Evolutionary conservation across 2,329 filamentous ascomycete species (phyloP).

Genomic region (Aspergillus sp.): DNA sequence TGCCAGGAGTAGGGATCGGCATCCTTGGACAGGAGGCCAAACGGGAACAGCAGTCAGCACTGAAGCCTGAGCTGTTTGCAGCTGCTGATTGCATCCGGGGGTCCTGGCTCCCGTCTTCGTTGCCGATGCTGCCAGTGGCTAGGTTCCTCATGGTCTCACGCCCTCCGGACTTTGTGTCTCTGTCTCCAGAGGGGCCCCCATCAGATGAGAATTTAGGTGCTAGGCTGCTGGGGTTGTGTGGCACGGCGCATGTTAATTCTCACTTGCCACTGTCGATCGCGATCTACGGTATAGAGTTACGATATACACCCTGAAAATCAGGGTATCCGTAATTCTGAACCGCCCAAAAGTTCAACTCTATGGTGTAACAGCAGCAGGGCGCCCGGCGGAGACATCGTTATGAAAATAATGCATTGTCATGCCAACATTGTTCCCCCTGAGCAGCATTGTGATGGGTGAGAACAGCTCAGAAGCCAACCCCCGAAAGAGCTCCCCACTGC

Average conservation of each 20-base stretch:
- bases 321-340: neutral
- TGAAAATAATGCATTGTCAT: too few species aligned
- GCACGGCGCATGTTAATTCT: neutral
- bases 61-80: conserved; percentile 17
- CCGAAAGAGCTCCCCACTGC: too few species aligned
- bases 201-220: neutral
- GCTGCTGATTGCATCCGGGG: conserved; percentile 11
- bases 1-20: conserved; percentile 19
- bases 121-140: neutral
- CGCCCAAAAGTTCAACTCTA: too few species aligned
- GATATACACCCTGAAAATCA: neutral
- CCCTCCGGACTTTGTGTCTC: neutral
- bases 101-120: neutral
- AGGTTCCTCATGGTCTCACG: neutral
- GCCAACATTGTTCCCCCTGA: too few species aligned
- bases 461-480: too few species aligned
- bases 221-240: neutral
- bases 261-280: neutral
- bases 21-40: conserved; percentile 6
- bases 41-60: neutral
- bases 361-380: too few species aligned
- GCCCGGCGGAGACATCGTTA: too few species aligned
- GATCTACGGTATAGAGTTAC: neutral
- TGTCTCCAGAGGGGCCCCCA: neutral
- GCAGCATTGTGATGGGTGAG: too few species aligned